Evolutionary conservation across 2,329 filamentous ascomycete genomes (phyloP).

Genomic region (Aschersonia sp.): DNA sequence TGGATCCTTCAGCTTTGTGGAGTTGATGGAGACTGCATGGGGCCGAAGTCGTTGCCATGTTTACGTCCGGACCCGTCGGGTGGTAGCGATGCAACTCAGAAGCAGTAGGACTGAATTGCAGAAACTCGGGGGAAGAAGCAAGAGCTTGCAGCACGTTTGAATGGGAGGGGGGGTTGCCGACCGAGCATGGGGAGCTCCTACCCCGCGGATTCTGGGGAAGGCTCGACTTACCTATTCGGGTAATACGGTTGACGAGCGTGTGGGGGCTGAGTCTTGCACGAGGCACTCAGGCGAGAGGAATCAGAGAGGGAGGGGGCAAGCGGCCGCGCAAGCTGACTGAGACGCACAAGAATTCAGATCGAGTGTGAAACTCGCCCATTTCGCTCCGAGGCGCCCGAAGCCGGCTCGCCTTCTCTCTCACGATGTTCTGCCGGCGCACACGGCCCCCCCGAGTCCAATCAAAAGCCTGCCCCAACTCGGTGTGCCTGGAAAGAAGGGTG

Average conservation of each 20-base stretch:
- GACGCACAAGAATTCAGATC: not conserved
- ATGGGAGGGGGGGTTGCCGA: no score
- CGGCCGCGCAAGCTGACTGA: not conserved
- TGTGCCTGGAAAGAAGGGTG: not conserved
- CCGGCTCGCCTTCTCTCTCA: not conserved
- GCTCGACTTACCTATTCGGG: slow-evolving; percentile 5
- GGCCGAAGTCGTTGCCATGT: not conserved
- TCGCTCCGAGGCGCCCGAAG: not conserved
- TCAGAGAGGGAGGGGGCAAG: not conserved
- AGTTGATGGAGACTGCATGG: not conserved
- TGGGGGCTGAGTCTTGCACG: not conserved
- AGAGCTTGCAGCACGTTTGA: no score
- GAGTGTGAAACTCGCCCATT: no score
- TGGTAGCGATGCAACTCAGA: not conserved
- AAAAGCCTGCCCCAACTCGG: not conserved
- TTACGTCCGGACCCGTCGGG: not conserved
- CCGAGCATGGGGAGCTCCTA: not conserved
- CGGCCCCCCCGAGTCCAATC: not conserved
- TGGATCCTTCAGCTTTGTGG: not conserved
- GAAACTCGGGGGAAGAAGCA: not conserved
- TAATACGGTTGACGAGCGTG: slow-evolving; percentile 2
- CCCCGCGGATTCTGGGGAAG: slow-evolving; percentile 5
- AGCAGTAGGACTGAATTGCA: not conserved
- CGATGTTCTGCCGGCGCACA: not conserved
- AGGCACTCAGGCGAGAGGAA: not conserved